phyloP scores from a whole-genome alignment of 2,329 filamentous ascomycete genomes.

The Beauveria rudraprayagi region DNA sequence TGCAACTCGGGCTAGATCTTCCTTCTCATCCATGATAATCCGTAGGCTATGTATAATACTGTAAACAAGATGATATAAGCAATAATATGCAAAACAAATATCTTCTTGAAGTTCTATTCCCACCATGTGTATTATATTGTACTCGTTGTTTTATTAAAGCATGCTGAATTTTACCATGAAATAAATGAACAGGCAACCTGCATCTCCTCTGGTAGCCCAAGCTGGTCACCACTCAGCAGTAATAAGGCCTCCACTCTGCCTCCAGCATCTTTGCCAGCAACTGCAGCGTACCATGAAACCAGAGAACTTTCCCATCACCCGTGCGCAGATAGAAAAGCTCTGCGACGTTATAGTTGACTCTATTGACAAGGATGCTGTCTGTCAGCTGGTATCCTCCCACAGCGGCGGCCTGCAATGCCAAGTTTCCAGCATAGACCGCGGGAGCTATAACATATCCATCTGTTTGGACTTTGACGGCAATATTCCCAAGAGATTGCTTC shows the following conservation, averaged over 20 bases:
- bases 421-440: background rate
- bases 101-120: too few relatives aligned
- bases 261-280: background rate
- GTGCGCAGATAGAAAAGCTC: background rate
- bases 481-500: background rate
- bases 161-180: too few relatives aligned
- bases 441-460: background rate
- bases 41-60: too few relatives aligned
- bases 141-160: too few relatives aligned
- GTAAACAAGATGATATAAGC: too few relatives aligned
- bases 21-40: background rate
- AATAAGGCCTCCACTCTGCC: too few relatives aligned
- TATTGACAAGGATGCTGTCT: background rate
- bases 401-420: background rate
- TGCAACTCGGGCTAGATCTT: background rate
- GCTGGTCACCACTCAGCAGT: background rate
- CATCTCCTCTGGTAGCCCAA: too few relatives aligned
- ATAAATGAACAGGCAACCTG: too few relatives aligned
- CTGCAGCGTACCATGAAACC: background rate
- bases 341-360: background rate
- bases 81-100: too few relatives aligned
- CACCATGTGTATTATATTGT: too few relatives aligned
- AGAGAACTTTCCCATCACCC: background rate
- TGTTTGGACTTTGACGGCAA: background rate
- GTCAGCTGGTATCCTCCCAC: background rate